Evolutionary conservation across 2,329 filamentous ascomycete genomes (phyloP), one percentile per base, ranked within the genome.

Genomic region (Apiospora koreana): DNA sequence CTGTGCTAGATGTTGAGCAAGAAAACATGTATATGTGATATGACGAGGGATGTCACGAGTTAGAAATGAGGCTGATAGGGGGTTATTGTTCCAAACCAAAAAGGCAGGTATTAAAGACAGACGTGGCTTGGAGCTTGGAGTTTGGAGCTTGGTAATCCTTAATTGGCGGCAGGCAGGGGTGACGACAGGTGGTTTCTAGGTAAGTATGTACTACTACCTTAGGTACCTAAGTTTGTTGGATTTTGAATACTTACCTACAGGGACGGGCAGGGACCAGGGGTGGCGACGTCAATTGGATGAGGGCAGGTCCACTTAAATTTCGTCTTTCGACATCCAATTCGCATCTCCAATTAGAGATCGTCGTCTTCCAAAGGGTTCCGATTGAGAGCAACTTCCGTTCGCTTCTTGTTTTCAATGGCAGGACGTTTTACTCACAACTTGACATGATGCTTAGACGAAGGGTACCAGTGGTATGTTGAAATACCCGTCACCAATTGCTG

Each of bases 361-460:
- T n/a, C n/a, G n/a, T n/a, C n/a, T n/a, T n/a, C n/a, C n/a, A n/a
- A n/a, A n/a, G n/a, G n/a, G n/a, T n/a, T n/a, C n/a, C n/a, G n/a
- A n/a, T n/a, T n/a, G n/a, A 58, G 28, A 58, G 28, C 28, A 58
- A 28, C 50, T 58, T 58, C 16, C 48, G 18, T 58, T 21, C 16
- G 18, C 7, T n/a, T 35, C 25, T 21, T 35, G 50, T 35, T n/a
- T 35, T 35, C 28, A 62, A 62, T 62, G 54, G 54, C 28, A 62
- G 54, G 31, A 38, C 31, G 10, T 21, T 68, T 58, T 68, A 69
- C 65, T 62, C 25, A n/a, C 28, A 28, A 28, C 25, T 10, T 12
- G 64, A 28, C 68, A 79, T 69, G 71, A 79, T 79, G 78, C 71
- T 79, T 41, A 77, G 77, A 76, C 73, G 77, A 72, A 75, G 76